Conservation (phyloP, 2,329 filamentous ascomycete genomes). For the Diatrype stigma region DNA sequence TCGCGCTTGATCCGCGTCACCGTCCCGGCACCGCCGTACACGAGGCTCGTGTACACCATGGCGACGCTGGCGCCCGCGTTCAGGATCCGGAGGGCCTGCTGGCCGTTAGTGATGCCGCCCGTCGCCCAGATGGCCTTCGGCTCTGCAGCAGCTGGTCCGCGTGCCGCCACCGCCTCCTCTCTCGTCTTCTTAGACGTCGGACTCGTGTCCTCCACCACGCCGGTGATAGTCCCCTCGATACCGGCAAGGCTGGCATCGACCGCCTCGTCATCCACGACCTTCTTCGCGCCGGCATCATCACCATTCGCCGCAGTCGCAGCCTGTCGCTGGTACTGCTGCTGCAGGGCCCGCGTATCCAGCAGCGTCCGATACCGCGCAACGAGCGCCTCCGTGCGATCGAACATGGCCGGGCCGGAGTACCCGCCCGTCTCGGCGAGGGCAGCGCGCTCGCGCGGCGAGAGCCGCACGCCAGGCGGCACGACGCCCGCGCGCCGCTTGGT, state of each 20-base stretch:
- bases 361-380: constrained; percentile 74
- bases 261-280: constrained; percentile 27
- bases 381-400: constrained; percentile 71
- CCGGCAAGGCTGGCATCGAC: constrained; percentile 30
- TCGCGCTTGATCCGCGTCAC: constrained; percentile 62
- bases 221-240: constrained; percentile 29
- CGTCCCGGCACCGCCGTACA: constrained; percentile 62
- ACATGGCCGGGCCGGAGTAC: constrained; percentile 87
- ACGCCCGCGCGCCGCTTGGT: constrained; percentile 77
- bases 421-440: constrained; percentile 76
- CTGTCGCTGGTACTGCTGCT: constrained; percentile 22
- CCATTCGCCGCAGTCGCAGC: too few relatives aligned
- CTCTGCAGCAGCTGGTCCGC: constrained; percentile 12
- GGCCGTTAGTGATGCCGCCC: constrained; percentile 85
- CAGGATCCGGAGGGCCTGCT: constrained; percentile 75
- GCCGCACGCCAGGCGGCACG: constrained; percentile 60
- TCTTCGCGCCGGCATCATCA: constrained; percentile 11
- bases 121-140: constrained; percentile 89
- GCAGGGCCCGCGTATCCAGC: constrained; percentile 51
- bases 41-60: constrained; percentile 80
- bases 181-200: constrained; percentile 28
- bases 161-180: constrained; percentile 83
- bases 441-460: constrained; percentile 63
- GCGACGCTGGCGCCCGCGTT: constrained; percentile 87
- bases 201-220: constrained; percentile 19